These are phyloP conservation scores for Globisporangium nodosum DNA, from an alignment of 352 stramenopile species.

Conservation along the genomic window DNA sequence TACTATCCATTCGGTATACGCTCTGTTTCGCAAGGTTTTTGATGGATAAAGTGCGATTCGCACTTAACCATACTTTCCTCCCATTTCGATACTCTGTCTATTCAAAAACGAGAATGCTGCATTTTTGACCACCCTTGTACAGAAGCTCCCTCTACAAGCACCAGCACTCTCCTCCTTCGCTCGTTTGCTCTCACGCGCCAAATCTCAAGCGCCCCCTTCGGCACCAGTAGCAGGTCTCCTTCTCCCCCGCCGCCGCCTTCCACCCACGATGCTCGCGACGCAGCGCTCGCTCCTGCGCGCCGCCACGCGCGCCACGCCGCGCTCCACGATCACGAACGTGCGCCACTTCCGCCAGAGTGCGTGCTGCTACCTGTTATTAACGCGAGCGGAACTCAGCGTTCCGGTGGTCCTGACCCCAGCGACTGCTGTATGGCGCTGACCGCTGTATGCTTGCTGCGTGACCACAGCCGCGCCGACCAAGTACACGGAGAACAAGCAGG, in stretches of 20 bases:
- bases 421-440: not conserved
- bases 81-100: not conserved
- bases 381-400: constrained; percentile 7
- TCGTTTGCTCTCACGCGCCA: not conserved
- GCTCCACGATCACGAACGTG: constrained; percentile 27
- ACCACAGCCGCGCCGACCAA: constrained; percentile 44
- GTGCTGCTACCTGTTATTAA: constrained; percentile 3
- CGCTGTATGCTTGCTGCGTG: not conserved
- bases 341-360: constrained; percentile 77
- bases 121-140: not conserved
- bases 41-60: not conserved
- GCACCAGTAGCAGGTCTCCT: not conserved
- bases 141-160: not conserved
- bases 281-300: constrained; percentile 42
- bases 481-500: constrained; percentile 79
- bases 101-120: not conserved
- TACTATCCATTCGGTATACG: no score
- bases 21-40: not conserved
- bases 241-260: not conserved
- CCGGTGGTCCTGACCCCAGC: constrained; percentile 12
- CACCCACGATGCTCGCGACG: constrained; percentile 27
- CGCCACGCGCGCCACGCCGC: constrained; percentile 22
- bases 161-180: not conserved
- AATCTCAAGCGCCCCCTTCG: not conserved
- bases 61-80: not conserved